Conservation (phyloP, 2,329 filamentous ascomycete species). For the Cladophialophora chaetospira region DNA sequence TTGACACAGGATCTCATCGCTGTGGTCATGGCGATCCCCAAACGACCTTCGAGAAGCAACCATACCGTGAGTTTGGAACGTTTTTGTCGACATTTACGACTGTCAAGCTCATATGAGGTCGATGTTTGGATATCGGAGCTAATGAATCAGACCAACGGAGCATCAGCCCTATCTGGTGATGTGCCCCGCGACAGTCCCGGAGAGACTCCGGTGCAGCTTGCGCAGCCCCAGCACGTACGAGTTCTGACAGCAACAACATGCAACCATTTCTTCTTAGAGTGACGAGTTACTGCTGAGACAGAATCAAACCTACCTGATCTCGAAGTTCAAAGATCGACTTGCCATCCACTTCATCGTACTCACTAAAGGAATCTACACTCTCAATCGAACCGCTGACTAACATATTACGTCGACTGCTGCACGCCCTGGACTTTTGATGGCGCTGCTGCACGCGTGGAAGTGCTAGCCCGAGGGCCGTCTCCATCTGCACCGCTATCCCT, state of each 20-base stretch:
- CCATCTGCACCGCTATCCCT: neutral
- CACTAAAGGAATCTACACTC: too few relatives aligned
- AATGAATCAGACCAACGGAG: neutral
- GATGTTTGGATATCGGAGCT: neutral
- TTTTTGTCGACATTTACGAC: too few relatives aligned
- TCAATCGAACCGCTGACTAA: slow-evolving; percentile 2
- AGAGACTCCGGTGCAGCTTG: neutral
- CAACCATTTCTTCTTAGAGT: too few relatives aligned
- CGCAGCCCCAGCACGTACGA: neutral
- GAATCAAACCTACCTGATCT: too few relatives aligned
- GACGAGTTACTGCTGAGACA: too few relatives aligned
- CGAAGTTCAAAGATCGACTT: too few relatives aligned
- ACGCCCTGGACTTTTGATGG: neutral
- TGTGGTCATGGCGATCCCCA: too few relatives aligned
- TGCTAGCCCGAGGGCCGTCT: neutral
- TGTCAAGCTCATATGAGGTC: neutral
- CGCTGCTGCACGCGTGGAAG: neutral
- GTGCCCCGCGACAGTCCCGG: neutral
- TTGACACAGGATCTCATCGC: too few relatives aligned
- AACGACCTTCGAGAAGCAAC: too few relatives aligned
- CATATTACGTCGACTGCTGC: neutral
- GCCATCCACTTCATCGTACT: too few relatives aligned
- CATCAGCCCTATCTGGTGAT: neutral
- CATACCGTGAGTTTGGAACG: too few relatives aligned
- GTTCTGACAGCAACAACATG: too few relatives aligned